phyloP scores from a whole-genome alignment of 495 filamentous ascomycete genomes.

The Xanthoparmelia taractica region DNA sequence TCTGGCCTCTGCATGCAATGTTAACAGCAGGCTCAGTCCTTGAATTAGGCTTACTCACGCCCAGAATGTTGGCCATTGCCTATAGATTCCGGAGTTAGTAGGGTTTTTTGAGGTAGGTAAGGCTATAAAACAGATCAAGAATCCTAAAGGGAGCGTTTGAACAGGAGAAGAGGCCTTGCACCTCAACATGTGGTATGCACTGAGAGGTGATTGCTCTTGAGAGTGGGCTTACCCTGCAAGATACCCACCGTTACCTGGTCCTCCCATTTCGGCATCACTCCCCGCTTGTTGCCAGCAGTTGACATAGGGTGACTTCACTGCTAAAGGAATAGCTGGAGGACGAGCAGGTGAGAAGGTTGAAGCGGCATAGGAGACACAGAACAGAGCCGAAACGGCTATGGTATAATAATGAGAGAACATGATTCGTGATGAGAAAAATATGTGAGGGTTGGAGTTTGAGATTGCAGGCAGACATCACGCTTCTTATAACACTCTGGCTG shows the following conservation, averaged over 20 bases:
- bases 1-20: conserved; percentile 35
- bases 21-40: conserved; percentile 5
- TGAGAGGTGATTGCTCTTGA: neutral
- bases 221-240: conserved; percentile 35
- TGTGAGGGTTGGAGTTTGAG: neutral
- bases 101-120: neutral
- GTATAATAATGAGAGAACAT: conserved; percentile 13
- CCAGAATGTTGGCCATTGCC: conserved; percentile 50
- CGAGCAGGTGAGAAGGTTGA: conserved; percentile 49
- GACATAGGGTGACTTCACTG: conserved; percentile 52
- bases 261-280: conserved; percentile 32
- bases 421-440: neutral
- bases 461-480: neutral
- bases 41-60: conserved; percentile 34
- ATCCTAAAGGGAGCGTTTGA: neutral
- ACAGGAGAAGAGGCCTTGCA: neutral
- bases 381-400: neutral
- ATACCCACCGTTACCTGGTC: conserved; percentile 48
- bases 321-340: conserved; percentile 49
- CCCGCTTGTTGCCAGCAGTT: conserved; percentile 50
- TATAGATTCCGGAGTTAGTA: neutral
- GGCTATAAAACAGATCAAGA: neutral
- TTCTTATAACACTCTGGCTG: conserved; percentile 6
- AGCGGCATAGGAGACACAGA: conserved; percentile 14
- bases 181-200: neutral